phyloP scores from a whole-genome alignment of 306 rosid species.

The Fagus crenata region DNA sequence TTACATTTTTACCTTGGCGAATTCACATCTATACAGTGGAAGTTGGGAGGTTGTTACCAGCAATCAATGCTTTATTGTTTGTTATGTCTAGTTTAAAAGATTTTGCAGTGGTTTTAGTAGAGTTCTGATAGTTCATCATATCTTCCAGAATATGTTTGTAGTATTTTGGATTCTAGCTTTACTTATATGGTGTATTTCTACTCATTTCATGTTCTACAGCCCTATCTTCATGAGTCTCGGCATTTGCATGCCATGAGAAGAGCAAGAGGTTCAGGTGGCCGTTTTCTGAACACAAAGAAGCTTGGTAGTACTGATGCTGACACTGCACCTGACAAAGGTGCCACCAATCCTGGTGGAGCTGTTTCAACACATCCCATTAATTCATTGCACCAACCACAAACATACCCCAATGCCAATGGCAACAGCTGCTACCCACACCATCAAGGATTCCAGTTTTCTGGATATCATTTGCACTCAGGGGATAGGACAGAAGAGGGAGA shows the following conservation, averaged over 20 bases:
- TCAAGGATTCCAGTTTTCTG: conserved; percentile 6
- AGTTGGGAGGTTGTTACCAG: background rate
- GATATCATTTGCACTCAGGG: conserved; percentile 7
- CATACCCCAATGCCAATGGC: conserved; percentile 10
- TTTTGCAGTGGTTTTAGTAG: background rate
- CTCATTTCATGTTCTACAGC: conserved; percentile 23
- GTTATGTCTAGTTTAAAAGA: background rate
- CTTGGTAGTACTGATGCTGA: background rate
- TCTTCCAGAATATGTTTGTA: background rate
- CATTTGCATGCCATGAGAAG: conserved; percentile 58
- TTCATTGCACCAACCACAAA: background rate
- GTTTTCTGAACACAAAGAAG: conserved; percentile 42
- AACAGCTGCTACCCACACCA: conserved; percentile 9
- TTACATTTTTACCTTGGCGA: background rate
- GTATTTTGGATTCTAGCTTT: background rate
- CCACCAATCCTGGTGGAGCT: background rate
- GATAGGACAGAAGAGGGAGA: conserved; percentile 16
- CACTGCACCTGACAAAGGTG: background rate
- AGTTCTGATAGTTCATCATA: background rate
- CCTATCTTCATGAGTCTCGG: conserved; percentile 54
- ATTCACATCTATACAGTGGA: no score
- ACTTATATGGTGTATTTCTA: background rate
- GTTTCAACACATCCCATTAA: background rate
- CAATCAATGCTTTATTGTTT: background rate
- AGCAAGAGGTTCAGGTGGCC: conserved; percentile 49